Conservation (phyloP, 208 protist species). For the Tritrichomonas musculus region DNA sequence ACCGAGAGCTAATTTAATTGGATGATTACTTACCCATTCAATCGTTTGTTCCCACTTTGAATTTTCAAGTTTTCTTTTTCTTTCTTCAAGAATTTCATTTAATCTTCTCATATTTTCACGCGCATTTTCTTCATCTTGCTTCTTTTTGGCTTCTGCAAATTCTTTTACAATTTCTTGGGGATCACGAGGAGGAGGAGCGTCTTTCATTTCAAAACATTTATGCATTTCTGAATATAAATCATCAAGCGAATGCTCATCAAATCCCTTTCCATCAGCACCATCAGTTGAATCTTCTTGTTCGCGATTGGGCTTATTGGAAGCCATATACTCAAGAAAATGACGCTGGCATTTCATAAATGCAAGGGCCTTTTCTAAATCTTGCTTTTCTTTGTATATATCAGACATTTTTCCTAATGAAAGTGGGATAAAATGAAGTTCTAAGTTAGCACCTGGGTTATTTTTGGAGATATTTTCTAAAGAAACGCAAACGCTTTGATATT, state of each 20-base stretch:
- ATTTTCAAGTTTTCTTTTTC: not conserved
- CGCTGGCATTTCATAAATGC: not conserved
- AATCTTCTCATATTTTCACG: not conserved
- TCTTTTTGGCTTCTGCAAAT: not conserved
- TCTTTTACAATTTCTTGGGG: not conserved
- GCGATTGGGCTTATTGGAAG: not conserved
- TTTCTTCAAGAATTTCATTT: not conserved
- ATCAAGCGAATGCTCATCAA: not conserved
- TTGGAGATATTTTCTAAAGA: not conserved
- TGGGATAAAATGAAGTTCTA: not conserved
- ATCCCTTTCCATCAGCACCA: not conserved
- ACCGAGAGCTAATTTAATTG: not conserved
- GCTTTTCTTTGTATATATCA: not conserved
- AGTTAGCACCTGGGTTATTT: not conserved
- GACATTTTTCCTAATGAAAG: not conserved
- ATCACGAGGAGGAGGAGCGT: not conserved
- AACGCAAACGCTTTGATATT: not conserved
- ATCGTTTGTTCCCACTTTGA: not conserved
- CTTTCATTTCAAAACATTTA: not conserved
- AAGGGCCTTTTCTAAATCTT: not conserved
- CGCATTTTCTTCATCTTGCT: not conserved
- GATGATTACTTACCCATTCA: not conserved
- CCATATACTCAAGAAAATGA: constrained; percentile 27
- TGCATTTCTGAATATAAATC: constrained; percentile 5
- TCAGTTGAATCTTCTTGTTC: not conserved